These are phyloP conservation scores for Eutrema japonicum DNA, from an alignment of 345 rosid genomes.

Conservation along the genomic window DNA sequence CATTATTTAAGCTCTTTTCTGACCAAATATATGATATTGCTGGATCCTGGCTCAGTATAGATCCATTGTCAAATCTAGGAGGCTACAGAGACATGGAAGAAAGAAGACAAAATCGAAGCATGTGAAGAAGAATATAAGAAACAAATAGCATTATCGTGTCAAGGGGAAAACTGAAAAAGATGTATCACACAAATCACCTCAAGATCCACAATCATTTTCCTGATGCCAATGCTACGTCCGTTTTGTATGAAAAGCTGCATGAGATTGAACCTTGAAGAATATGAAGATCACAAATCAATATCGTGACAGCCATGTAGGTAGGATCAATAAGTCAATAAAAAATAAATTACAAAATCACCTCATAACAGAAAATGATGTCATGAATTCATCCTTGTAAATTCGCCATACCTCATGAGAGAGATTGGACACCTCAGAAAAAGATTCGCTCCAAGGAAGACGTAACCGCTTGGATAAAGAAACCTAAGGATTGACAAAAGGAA, in stretches of 20 bases:
- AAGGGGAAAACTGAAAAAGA: constrained; percentile 25
- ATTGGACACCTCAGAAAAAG: constrained; percentile 53
- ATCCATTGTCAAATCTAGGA: constrained; percentile 94
- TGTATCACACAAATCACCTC: constrained; percentile 59
- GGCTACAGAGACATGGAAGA: constrained; percentile 54
- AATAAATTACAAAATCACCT: constrained; percentile 53
- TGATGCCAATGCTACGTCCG: constrained; percentile 65
- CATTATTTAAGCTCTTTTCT: constrained; percentile 79
- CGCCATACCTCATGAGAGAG: constrained; percentile 72
- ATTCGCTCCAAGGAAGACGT: constrained; percentile 69
- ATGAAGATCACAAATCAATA: constrained; percentile 24
- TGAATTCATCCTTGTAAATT: constrained; percentile 79
- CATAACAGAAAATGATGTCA: constrained; percentile 85
- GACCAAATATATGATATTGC: constrained; percentile 95
- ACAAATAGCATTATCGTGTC: constrained; percentile 20
- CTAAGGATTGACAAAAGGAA: constrained; percentile 49
- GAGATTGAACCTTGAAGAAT: constrained; percentile 79
- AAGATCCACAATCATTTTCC: constrained; percentile 89
- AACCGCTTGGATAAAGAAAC: constrained; percentile 81
- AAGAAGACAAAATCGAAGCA: constrained; percentile 7
- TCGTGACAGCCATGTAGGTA: constrained; percentile 12
- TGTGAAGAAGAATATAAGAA: constrained; percentile 24
- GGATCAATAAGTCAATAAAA: constrained; percentile 25
- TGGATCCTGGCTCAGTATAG: constrained; percentile 93
- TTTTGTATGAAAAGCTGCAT: constrained; percentile 74